Base-by-base conservation (phyloP, 176 grass and related monocot species). In the Chrysopogon serrulatus region DNA sequence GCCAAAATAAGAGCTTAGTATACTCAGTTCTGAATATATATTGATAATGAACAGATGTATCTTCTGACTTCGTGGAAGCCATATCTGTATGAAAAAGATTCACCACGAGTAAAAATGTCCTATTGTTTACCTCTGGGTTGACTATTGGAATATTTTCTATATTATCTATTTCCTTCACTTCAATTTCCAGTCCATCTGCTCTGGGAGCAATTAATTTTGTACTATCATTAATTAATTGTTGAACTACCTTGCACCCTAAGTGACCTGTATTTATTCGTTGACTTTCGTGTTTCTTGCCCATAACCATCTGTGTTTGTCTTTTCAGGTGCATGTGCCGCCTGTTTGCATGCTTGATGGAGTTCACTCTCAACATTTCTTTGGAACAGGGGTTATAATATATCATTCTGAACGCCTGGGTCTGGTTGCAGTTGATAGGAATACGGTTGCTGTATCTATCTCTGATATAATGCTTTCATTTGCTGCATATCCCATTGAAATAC, bases 401-500 rank as follows among this genome's bases (percentile, higher is more conserved):
- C 96, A 99, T 87, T 99, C 96, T 49, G 96, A 96, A 24, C 72
- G 26, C 70, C 77, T 99, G 62, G 96, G 96, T 77, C 88, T 99
- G 77, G 91, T 90, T 83, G 93, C 93, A 83, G 93, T 99, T 31
- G 96, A 99, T 78, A 93, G 92, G 77, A 99, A 99, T 64, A 99
- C 96, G 53, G 93, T 96, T 56, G 93, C 96, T 75, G 89, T 96
- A 73, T 96, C 91, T 68, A 86, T 96, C 54, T 99, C 96, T 65
- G 96, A 99, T 83, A 92, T 99, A 83, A 94, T 99, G 91, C 83
- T 99, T 69, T 99, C 96, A 71, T 99, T 99, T 92, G 93, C 96
- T 86, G 96, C 96, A 79, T 96, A 99, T 92, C 93, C 96, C 45
- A 96, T 99, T 71, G 96, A 99, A 94, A 99, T 96, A 90, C 96